Evolutionary conservation across 768 basidiomycete species (phyloP), one percentile per base, ranked within the genome.

Genomic region (Pseudohyphozyma bogoriensis): DNA sequence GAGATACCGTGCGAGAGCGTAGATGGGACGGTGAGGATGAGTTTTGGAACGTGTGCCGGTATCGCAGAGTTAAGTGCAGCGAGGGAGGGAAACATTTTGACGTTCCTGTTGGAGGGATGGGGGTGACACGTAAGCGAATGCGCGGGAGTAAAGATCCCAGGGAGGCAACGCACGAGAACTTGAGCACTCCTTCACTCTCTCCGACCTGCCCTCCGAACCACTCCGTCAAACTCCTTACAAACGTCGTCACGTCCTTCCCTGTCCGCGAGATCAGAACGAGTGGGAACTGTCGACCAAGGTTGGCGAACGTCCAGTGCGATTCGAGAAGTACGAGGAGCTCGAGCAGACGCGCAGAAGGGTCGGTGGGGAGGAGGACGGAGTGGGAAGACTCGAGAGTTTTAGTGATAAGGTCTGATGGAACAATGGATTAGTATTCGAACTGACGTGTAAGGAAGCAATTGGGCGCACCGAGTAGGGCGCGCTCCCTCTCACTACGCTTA

Each of bases 161-260:
- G 44, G 46, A 22, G 7, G n/a, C 16, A 0, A 69, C 83, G 58
- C 57, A 91, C 91, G 82, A 83, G 76, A 99, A 99, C 45, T 89
- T 82, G 56, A 99, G 77, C 2, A 88, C 85, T 63, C 79, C 71
- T 59, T 77, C 76, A 55, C 77, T 76, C 24, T 78, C 78, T 49
- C 80, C 88, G 3, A 88, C 85, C 18, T 88, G 90, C 1, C 95
- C 93, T 13, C 95, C 95, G 64, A 99, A 82, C 90, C 92, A 97
- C 72, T 97, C 95, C 82, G 95, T 93, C 87, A 97, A 86, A 77
- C 88, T 92, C 60, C 91, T 77, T 31, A 95, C 88, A 70, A 91
- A 89, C 1, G 87, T 85, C 37, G 95, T 74, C 85, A 95, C 93
- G 74, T 99, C 93, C 62, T 85, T 82, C 3, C 86, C 90, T 9